Evolutionary conservation across 164 flowering plant species (phyloP).

Genomic region (Litsea cubeba): DNA sequence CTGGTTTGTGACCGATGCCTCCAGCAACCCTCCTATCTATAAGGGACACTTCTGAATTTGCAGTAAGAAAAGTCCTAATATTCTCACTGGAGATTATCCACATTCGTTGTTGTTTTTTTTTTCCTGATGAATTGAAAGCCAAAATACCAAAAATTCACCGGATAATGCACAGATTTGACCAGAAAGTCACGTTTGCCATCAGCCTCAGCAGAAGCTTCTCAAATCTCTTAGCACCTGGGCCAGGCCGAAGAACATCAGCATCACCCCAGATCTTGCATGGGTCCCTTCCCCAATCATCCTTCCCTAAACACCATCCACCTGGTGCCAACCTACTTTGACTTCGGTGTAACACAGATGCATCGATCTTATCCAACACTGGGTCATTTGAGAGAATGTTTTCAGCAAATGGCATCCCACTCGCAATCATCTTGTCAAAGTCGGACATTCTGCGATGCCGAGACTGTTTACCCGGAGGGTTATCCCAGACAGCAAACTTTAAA

Average conservation of each 20-base stretch:
- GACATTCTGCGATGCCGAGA: slow-evolving; percentile 15
- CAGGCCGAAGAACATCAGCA: slow-evolving; percentile 20
- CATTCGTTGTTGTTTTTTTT: neutral
- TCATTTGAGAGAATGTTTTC: slow-evolving; percentile 20
- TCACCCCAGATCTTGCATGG: slow-evolving; percentile 30
- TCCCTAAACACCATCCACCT: slow-evolving; percentile 28
- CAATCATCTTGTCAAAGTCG: slow-evolving; percentile 19
- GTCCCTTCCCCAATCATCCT: slow-evolving; percentile 13
- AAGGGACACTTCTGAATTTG: neutral
- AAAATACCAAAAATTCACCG: neutral
- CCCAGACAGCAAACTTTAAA: slow-evolving; percentile 16
- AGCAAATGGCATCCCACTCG: slow-evolving; percentile 24
- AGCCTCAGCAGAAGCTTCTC: slow-evolving; percentile 23
- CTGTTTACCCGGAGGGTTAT: slow-evolving; percentile 17
- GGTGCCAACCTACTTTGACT: slow-evolving; percentile 14
- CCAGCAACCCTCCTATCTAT: neutral
- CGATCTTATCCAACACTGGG: slow-evolving; percentile 20
- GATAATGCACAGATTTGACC: slow-evolving; percentile 15
- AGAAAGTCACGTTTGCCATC: slow-evolving; percentile 14
- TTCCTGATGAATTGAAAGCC: too few species aligned
- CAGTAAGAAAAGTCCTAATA: neutral
- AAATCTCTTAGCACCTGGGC: slow-evolving; percentile 24
- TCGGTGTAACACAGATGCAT: slow-evolving; percentile 11
- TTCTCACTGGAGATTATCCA: neutral
- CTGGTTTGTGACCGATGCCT: too few species aligned